phyloP scores from a whole-genome alignment of 768 basidiomycete genomes.

The Panellus pusillus region DNA sequence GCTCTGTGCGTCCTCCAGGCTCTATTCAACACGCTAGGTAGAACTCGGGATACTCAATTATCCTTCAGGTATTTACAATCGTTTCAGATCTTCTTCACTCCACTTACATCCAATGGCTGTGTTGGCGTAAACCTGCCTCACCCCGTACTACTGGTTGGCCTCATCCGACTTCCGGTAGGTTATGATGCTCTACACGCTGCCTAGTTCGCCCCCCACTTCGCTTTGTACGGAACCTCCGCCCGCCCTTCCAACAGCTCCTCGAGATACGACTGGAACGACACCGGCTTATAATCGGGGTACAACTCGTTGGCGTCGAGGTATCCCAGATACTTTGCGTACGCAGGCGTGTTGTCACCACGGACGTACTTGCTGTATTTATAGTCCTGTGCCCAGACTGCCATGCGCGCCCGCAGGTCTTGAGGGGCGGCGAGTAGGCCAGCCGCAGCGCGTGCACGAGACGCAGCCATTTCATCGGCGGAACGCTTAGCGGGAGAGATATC shows the following conservation, averaged over 20 bases:
- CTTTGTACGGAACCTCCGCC: neutral
- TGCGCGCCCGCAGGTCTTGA: neutral
- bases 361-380: slow-evolving; percentile 27
- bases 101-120: too few species aligned
- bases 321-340: slow-evolving; percentile 23
- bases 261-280: slow-evolving; percentile 5
- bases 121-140: too few species aligned
- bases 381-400: neutral
- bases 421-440: neutral
- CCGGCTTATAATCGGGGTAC: slow-evolving; percentile 27
- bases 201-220: too few species aligned
- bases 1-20: too few species aligned
- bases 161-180: too few species aligned
- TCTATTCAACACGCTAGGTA: too few species aligned
- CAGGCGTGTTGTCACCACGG: slow-evolving; percentile 30
- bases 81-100: too few species aligned
- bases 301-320: slow-evolving; percentile 31
- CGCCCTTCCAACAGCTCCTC: slow-evolving; percentile 9
- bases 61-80: too few species aligned
- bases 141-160: too few species aligned
- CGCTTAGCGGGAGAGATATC: neutral
- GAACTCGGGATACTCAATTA: too few species aligned
- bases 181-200: too few species aligned
- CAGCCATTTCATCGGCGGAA: neutral
- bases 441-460: neutral